Percentiles rank a stretch among this genome's conserved stretches.
Evolutionary conservation across 2,329 filamentous ascomycete species (phyloP).

Genomic region (Calonectria pseudoreteaudii): DNA sequence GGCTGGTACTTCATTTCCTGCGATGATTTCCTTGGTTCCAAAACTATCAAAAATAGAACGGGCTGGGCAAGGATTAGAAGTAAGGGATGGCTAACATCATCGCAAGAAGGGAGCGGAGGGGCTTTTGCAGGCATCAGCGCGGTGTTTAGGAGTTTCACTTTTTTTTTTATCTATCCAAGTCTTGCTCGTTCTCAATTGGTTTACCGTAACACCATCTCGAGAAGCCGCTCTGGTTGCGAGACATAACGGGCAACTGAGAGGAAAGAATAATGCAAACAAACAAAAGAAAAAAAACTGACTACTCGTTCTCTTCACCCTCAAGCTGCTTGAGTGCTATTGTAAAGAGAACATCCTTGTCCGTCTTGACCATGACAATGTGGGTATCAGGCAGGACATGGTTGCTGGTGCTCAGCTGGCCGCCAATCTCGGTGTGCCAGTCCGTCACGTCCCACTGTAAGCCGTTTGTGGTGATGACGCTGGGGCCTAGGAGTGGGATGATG

Average conservation of each 20-base stretch:
- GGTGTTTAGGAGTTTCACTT: slow-evolving; percentile 42
- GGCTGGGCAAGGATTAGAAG: background rate
- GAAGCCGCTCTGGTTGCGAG: background rate
- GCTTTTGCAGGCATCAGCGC: slow-evolving; percentile 39
- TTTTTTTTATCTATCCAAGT: slow-evolving; percentile 26
- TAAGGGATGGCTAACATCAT: slow-evolving; percentile 16
- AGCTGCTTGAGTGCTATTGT: slow-evolving; percentile 72
- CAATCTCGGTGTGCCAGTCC: slow-evolving; percentile 83
- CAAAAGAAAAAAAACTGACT: background rate
- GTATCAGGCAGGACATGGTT: slow-evolving; percentile 76
- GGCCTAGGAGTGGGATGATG: slow-evolving; percentile 85
- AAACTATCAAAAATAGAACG: background rate
- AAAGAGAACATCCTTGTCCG: slow-evolving; percentile 76
- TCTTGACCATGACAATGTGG: slow-evolving; percentile 71
- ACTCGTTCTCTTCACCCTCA: slow-evolving; percentile 48
- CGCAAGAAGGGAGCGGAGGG: slow-evolving; percentile 4
- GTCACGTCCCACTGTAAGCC: slow-evolving; percentile 93
- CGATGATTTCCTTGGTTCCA: slow-evolving; percentile 51
- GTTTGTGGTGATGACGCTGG: slow-evolving; percentile 79
- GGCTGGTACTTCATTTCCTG: slow-evolving; percentile 87
- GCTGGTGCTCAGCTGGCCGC: slow-evolving; percentile 81
- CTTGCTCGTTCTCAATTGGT: slow-evolving; percentile 25
- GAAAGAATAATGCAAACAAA: background rate
- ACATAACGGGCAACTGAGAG: background rate
- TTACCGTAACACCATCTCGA: slow-evolving; percentile 23